These are phyloP conservation scores for Alternaria sp. DNA, from an alignment of 2,329 filamentous ascomycete genomes.

Conservation along the genomic window DNA sequence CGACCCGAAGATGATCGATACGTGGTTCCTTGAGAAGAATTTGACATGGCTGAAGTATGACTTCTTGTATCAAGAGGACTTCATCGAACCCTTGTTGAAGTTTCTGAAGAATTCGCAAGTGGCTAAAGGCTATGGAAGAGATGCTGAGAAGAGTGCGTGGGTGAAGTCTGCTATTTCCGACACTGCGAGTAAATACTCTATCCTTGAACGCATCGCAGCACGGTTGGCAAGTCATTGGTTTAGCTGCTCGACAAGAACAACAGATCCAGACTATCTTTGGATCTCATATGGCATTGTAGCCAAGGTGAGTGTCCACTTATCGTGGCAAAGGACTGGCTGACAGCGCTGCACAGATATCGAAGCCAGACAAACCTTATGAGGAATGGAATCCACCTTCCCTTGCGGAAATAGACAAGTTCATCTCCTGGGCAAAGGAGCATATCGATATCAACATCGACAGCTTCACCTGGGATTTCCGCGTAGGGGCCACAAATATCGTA, in stretches of 20 bases:
- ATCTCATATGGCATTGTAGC: conserved; percentile 1
- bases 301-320: background rate
- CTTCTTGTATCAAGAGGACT: conserved; percentile 1
- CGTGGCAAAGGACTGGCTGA: background rate
- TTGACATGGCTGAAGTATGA: background rate
- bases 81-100: conserved; percentile 15
- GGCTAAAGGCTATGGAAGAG: conserved; percentile 16
- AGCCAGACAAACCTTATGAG: background rate
- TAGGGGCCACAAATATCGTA: background rate
- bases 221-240: conserved; percentile 12
- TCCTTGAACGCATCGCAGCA: conserved; percentile 11
- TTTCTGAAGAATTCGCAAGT: conserved; percentile 21
- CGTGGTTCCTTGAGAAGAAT: background rate
- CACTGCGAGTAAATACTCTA: conserved; percentile 4
- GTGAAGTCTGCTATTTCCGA: conserved; percentile 4
- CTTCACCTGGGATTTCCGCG: background rate
- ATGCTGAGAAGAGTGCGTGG: conserved; percentile 19
- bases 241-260: background rate
- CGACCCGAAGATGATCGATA: conserved; percentile 4
- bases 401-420: background rate
- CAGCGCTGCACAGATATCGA: background rate
- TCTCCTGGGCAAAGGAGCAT: background rate
- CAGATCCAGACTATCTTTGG: background rate
- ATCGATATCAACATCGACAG: background rate
- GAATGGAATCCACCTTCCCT: background rate